Conservation (phyloP, 495 filamentous ascomycete genomes). For the Podospora bellae-mahoneyi region DNA sequence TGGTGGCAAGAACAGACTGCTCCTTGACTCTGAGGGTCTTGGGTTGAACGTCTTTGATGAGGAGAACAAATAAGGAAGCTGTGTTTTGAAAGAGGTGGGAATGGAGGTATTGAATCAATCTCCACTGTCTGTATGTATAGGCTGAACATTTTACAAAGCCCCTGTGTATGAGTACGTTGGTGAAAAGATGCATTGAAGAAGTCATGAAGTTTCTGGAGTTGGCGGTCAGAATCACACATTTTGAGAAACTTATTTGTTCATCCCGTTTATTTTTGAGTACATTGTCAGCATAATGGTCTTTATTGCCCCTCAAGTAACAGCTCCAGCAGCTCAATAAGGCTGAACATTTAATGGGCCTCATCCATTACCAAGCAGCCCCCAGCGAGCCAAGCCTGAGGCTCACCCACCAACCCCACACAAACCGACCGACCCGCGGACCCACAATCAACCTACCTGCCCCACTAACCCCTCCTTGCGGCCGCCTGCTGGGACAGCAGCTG, state of each 20-base stretch:
- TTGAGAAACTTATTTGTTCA: neutral
- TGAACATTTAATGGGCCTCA: neutral
- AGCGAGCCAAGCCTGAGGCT: neutral
- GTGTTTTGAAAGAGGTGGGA: conserved; percentile 6
- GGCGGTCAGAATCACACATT: neutral
- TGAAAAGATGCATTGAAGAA: neutral
- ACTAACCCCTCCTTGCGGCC: neutral
- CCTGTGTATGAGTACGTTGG: conserved; percentile 6
- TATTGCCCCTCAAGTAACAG: too few relatives aligned
- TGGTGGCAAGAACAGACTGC: conserved; percentile 89
- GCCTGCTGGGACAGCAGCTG: neutral
- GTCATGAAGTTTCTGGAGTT: neutral
- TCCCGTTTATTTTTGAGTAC: neutral
- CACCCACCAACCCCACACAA: neutral
- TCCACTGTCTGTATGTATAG: conserved; percentile 31
- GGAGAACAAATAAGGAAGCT: conserved; percentile 35
- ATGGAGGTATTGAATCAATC: conserved; percentile 31
- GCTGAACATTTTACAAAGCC: neutral
- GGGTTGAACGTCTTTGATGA: conserved; percentile 82
- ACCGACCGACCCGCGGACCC: neutral
- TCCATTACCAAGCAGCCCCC: neutral
- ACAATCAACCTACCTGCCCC: neutral
- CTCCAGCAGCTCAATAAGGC: neutral
- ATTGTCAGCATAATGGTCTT: too few relatives aligned
- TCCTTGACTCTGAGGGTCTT: conserved; percentile 83